Percentiles rank a stretch among this genome's conserved stretches.
phyloP scores from a whole-genome alignment of 2,329 filamentous ascomycete genomes.

The Lasiodiplodia gonubiensis region DNA sequence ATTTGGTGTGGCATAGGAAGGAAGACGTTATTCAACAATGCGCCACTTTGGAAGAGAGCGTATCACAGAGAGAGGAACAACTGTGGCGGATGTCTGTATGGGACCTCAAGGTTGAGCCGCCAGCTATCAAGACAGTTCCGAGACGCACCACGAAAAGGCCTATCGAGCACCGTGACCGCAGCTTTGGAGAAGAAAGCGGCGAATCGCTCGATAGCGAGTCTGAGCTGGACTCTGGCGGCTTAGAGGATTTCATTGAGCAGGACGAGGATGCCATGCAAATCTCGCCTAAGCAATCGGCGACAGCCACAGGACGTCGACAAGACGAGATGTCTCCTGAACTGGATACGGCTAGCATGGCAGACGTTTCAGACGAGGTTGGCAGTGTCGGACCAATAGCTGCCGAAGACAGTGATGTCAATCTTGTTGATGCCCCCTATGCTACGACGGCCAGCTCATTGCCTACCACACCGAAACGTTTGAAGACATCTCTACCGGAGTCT shows the following conservation, averaged over 20 bases:
- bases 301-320: no score
- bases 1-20: constrained; percentile 59
- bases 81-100: constrained; percentile 55
- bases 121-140: background rate
- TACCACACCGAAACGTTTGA: background rate
- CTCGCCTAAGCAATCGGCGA: background rate
- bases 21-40: constrained; percentile 63
- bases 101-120: constrained; percentile 36
- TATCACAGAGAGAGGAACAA: constrained; percentile 65
- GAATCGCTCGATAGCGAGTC: constrained; percentile 51
- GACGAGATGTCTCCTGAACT: background rate
- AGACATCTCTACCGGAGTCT: background rate
- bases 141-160: background rate
- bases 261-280: constrained; percentile 30
- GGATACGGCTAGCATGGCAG: background rate
- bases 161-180: constrained; percentile 12
- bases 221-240: constrained; percentile 48
- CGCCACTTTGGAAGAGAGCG: constrained; percentile 65
- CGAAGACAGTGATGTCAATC: constrained; percentile 1
- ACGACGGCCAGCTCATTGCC: background rate
- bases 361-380: background rate
- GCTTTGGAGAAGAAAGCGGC: constrained; percentile 48
- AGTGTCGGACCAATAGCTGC: background rate
- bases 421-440: background rate
- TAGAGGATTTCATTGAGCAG: constrained; percentile 58